Base-by-base conservation (phyloP, 1,284 basidiomycete species). In the Rhodotorula sp. region DNA sequence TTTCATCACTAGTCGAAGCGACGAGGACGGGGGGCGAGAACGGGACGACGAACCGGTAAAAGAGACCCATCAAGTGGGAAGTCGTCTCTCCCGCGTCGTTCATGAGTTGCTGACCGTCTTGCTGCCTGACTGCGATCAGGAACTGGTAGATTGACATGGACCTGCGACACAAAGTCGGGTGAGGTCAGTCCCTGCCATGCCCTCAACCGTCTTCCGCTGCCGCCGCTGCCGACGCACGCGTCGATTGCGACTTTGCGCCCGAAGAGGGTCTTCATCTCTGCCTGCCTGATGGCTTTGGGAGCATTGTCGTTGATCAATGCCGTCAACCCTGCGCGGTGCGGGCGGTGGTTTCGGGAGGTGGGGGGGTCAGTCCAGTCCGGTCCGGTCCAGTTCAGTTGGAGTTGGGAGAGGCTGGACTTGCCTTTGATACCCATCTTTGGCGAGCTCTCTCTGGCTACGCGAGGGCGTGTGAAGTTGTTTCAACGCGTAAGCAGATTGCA, bases 211-310 rank as follows among this genome's bases (percentile, higher is more conserved):
- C n/a, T n/a, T n/a, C n/a, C n/a, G n/a, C n/a, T n/a, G n/a, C n/a
- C n/a, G n/a, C n/a, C n/a, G n/a, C n/a, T n/a, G n/a, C n/a, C n/a
- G n/a, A n/a, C n/a, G 60, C 61, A 95, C 79, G 95, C 95, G 84
- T 99, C 95, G 77, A 99, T 94, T 69, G 95, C 95, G 74, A 99
- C 95, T 83, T 98, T 98, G 77, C 95, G 89, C 1, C 96, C 96
- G 78, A 98, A 97, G 55, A 97, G 87, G 78, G 67, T 71, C 69
- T 97, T 97, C 75, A 98, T 98, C 59, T 97, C 93, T 80, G 94
- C 90, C 76, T 96, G 92, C 83, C 83, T 87, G 80, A 98, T 93
- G 7, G 91, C 84, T 64, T 85, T 86, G 0, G 95, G 95, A 6
- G 95, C 92, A 81, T 96, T 88, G 79, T 96, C 91, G 17, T 75